These are phyloP conservation scores for Mycena belliarum DNA, from an alignment of 768 basidiomycete species.

Conservation along the genomic window DNA sequence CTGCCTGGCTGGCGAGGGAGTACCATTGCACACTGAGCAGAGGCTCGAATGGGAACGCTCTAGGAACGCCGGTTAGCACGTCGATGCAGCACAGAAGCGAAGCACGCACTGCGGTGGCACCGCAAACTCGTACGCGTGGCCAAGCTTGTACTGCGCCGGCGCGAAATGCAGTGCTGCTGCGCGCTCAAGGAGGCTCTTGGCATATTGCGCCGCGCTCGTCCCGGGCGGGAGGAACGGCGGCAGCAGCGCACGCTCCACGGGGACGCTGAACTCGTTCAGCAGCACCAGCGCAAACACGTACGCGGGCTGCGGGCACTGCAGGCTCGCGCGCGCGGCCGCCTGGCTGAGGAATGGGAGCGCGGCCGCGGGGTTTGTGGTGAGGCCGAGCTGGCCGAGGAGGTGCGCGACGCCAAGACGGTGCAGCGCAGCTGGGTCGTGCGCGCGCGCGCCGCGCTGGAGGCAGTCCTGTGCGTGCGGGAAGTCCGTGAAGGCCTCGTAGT, in stretches of 20 bases:
- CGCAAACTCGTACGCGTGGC: conserved; percentile 91
- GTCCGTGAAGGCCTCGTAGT: conserved; percentile 86
- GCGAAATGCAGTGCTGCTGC: conserved; percentile 85
- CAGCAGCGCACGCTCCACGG: conserved; percentile 36
- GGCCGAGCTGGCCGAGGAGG: conserved; percentile 80
- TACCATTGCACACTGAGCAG: conserved; percentile 92
- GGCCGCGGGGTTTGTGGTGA: background rate
- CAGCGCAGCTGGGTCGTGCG: conserved; percentile 44
- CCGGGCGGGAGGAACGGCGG: conserved; percentile 54
- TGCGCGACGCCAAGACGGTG: conserved; percentile 88
- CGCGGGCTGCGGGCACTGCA: conserved; percentile 83
- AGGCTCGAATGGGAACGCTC: conserved; percentile 77
- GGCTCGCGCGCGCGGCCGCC: conserved; percentile 73
- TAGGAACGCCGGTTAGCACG: background rate
- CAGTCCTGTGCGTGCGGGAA: conserved; percentile 73
- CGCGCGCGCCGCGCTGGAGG: conserved; percentile 79
- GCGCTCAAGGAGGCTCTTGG: conserved; percentile 75
- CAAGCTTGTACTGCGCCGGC: conserved; percentile 90
- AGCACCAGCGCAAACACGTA: conserved; percentile 89
- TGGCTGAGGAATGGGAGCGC: conserved; percentile 17
- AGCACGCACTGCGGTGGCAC: conserved; percentile 48
- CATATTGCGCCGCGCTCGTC: conserved; percentile 51
- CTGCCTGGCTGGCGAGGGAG: conserved; percentile 75
- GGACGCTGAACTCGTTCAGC: conserved; percentile 78
- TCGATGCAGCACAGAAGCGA: too few relatives aligned